Conservation (phyloP, 345 rosid species). For the Acer campestre region DNA sequence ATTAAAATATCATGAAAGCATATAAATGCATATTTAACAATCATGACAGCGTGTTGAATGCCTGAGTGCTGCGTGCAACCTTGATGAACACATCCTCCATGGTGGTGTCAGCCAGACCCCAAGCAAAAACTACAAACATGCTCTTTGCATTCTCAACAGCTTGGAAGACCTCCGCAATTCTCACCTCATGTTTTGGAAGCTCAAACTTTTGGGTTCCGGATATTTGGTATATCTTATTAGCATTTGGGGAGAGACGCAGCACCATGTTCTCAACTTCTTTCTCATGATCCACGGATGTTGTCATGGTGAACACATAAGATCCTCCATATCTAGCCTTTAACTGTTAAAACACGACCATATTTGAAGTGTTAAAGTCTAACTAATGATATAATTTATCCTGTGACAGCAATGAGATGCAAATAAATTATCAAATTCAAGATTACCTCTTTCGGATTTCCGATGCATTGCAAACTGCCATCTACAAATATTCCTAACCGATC, state of each 20-base stretch:
- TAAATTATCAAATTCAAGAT: neutral
- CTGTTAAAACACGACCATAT: constrained; percentile 33
- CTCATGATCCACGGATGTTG: constrained; percentile 64
- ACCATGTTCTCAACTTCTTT: constrained; percentile 67
- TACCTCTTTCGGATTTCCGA: constrained; percentile 93
- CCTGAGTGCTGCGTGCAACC: constrained; percentile 63
- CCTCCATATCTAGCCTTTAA: constrained; percentile 88
- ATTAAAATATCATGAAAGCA: neutral
- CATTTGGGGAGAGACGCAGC: constrained; percentile 56
- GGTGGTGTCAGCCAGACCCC: constrained; percentile 95
- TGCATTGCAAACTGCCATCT: constrained; percentile 85
- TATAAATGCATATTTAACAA: neutral
- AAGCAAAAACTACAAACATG: constrained; percentile 73
- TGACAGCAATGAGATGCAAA: neutral
- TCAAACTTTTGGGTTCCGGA: constrained; percentile 97
- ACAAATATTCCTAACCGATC: constrained; percentile 90
- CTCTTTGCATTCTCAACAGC: constrained; percentile 85
- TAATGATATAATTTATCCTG: too few species aligned
- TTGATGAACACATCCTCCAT: constrained; percentile 97
- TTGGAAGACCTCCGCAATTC: constrained; percentile 69
- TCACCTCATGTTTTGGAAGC: constrained; percentile 77
- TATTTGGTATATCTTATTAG: constrained; percentile 72
- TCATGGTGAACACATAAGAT: constrained; percentile 80
- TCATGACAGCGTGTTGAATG: constrained; percentile 52
- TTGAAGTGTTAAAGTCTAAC: neutral